phyloP scores from a whole-genome alignment of 352 stramenopile species.

The Phytophthora citricola region DNA sequence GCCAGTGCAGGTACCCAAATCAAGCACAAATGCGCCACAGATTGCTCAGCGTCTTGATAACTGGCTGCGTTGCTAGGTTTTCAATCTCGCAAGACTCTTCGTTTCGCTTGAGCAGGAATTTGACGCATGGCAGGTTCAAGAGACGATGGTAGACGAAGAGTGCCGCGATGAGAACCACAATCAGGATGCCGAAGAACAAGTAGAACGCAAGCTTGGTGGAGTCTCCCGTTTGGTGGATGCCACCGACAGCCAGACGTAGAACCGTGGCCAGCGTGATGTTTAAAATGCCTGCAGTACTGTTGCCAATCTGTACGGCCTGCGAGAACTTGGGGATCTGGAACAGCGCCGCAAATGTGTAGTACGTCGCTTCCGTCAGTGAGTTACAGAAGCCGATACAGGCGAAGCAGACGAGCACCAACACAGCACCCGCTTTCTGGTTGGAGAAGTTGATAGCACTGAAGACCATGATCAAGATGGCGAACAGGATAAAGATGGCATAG shows the following conservation, averaged over 20 bases:
- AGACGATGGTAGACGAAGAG: slow-evolving; percentile 53
- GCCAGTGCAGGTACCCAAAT: slow-evolving; percentile 53
- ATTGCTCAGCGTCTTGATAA: slow-evolving; percentile 42
- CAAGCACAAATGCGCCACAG: slow-evolving; percentile 56
- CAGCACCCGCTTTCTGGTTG: slow-evolving; percentile 47
- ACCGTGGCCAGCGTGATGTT: slow-evolving; percentile 69
- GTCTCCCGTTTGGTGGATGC: slow-evolving; percentile 44
- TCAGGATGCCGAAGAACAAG: slow-evolving; percentile 65
- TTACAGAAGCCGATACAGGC: slow-evolving; percentile 59
- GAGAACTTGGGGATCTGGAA: slow-evolving; percentile 73
- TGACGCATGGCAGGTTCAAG: slow-evolving; percentile 44
- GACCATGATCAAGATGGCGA: slow-evolving; percentile 61
- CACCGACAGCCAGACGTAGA: slow-evolving; percentile 57
- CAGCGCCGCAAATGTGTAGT: slow-evolving; percentile 68
- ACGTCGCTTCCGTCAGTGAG: slow-evolving; percentile 62
- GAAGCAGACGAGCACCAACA: slow-evolving; percentile 58
- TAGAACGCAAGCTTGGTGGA: slow-evolving; percentile 56
- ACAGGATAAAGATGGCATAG: slow-evolving; percentile 60
- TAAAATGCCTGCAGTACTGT: slow-evolving; percentile 52
- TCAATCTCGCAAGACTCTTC: background rate
- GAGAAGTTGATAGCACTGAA: slow-evolving; percentile 57
- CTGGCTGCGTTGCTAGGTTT: slow-evolving; percentile 21
- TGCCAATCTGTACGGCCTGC: slow-evolving; percentile 73
- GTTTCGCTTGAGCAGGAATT: slow-evolving; percentile 66
- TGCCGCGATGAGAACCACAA: slow-evolving; percentile 55